Conservation (phyloP, 2,329 filamentous ascomycete genomes). For the Furcasterigmium sp. region DNA sequence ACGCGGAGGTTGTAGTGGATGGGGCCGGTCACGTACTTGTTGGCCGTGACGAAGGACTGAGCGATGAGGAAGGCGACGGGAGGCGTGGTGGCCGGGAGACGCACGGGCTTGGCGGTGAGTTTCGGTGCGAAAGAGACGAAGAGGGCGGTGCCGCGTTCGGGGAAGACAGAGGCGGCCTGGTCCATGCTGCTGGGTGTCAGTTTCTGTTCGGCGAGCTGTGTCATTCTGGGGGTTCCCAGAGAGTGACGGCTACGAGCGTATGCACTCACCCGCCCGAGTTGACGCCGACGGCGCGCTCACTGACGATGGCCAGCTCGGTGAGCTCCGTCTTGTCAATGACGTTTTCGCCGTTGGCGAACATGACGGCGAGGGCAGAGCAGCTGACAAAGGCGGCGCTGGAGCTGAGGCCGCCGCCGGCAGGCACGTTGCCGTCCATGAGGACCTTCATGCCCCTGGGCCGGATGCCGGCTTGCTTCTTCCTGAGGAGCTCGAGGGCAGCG, state of each 20-base stretch:
- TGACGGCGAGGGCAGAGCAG: constrained; percentile 79
- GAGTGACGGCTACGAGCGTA: no score
- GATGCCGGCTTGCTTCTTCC: constrained; percentile 56
- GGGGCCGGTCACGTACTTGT: constrained; percentile 91
- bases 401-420: constrained; percentile 84
- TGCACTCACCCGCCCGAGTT: constrained; percentile 82
- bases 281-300: constrained; percentile 88
- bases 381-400: constrained; percentile 94
- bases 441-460: constrained; percentile 76
- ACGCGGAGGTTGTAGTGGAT: constrained; percentile 96
- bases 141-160: constrained; percentile 75
- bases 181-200: constrained; percentile 66
- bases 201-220: no score
- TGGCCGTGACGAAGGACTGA: constrained; percentile 87
- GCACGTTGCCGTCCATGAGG: constrained; percentile 86
- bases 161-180: constrained; percentile 93
- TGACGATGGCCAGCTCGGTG: constrained; percentile 89
- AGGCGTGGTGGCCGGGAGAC: constrained; percentile 74
- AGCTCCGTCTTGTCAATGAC: constrained; percentile 85
- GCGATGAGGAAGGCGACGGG: constrained; percentile 90
- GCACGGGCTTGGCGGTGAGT: constrained; percentile 70
- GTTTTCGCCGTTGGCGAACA: constrained; percentile 76
- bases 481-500: constrained; percentile 74
- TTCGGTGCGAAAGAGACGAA: constrained; percentile 85
- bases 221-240: no score